Evolutionary conservation across 2,329 filamentous ascomycete species (phyloP), one percentile per base, ranked within the genome.

Genomic region (Botrytis medusae): DNA sequence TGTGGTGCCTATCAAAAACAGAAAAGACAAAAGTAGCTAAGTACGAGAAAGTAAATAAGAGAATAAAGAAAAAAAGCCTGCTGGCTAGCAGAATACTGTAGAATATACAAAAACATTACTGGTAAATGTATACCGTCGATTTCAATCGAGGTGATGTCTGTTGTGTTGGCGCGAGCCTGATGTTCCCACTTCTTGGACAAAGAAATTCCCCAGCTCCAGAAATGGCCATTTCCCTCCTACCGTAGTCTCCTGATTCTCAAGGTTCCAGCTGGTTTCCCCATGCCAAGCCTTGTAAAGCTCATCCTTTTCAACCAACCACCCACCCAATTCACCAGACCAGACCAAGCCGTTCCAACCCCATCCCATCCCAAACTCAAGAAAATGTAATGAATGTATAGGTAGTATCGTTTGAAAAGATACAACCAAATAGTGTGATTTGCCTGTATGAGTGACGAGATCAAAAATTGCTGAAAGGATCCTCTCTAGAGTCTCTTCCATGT

Each of bases 381-480:
- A 69, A 72, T 72, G 5, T 69, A 72, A 69, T 59, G 70, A 71
- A 64, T 67, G 70, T 67, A 44, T 72, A 54, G 46, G 34, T 34
- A 7, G n/a, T 12, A 67, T 67, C 37, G 2, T 44, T 8, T 57
- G 16, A 29, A 37, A 25, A 22, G 12, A 34, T 18, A 54, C 65
- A 32, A 69, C 65, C n/a, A 40, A 32, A 42, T 69, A 69, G 37
- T 59, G 25, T 67, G 48, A 46, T 59, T 40, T 64, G 25, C 32
- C 22, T n/a, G 37, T 7, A n/a, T 34, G n/a, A 73, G 57, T 32
- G 57, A 22, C 54, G 54, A 48, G 65, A 72, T 78, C 65, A 91
- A 77, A 91, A 91, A 5, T 88, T 88, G 76, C 84, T 85, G 77
- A 91, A 91, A 1, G 89, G 89, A 75, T 91, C 89, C 37, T 90